Evolutionary conservation across 148 eudicot genomes (phyloP), one percentile per base, ranked within the genome.

Genomic region (Chenopodium suecicum): DNA sequence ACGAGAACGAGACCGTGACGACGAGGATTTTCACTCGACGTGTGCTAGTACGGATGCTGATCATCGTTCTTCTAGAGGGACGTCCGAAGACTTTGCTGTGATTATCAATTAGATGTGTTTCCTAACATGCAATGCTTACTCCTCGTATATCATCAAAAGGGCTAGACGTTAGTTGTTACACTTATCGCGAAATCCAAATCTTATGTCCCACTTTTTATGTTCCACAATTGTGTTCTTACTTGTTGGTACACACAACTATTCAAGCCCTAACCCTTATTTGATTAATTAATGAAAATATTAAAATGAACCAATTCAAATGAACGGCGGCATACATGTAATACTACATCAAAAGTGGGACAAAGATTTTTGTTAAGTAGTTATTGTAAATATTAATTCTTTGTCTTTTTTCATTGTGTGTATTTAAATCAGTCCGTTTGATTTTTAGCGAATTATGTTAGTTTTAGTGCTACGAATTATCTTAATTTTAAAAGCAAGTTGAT

Each of bases 1-100:
- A 3, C 90, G 75, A 78, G 97, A 91, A 56, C 91, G 76, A 46
- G 91, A 90, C 29, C 54, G 52, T 0, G 52, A 54, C 22, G 91
- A 89, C 11, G 90, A 91, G n/a, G 93, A 92, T 34, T 88, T 89
- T 64, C 86, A 89, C 79, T 88, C 91, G 3, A 82, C 82, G n/a
- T 83, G 72, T 72, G 85, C 80, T 16, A 76, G 81, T 63, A 84
- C 82, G 23, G 89, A 87, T 7, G 81, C 67, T 19, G 91, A 88
- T 56, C 12, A 50, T 17, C 88, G 83, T 4, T 85, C 90, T 29
- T 86, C 89, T 67, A 90, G 90, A 86, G 90, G 89, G 19, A 25
- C 79, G 76, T 88, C 90, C 0, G 92, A 84, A 48, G 95, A 92
- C 50, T 88, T 88, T 68, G 79, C 82, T 2, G 70, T 79, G 46